Conservation (phyloP, 2,329 filamentous ascomycete species). For the Aspergillus hiratsukae region DNA sequence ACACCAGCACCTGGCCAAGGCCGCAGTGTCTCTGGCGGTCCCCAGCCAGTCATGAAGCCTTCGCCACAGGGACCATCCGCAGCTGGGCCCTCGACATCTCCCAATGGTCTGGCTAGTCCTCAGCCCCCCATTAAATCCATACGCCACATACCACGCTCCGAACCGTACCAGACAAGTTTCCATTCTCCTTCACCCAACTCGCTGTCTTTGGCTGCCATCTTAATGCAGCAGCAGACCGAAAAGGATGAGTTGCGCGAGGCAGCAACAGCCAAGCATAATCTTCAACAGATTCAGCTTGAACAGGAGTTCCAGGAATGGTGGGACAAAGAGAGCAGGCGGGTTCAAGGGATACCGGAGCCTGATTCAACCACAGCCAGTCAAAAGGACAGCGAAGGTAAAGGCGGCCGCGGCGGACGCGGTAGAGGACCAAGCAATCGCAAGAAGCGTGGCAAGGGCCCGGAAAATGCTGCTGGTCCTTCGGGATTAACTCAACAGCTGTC, state of each 20-base stretch:
- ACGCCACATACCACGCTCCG: conserved; percentile 47
- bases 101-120: conserved; percentile 18
- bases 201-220: conserved; percentile 80
- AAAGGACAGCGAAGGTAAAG: conserved; percentile 10
- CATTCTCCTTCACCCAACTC: conserved; percentile 58
- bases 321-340: conserved; percentile 36
- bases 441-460: conserved; percentile 9
- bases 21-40: conserved; percentile 24
- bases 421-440: conserved; percentile 11
- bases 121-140: conserved; percentile 37
- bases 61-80: conserved; percentile 28
- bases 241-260: conserved; percentile 79
- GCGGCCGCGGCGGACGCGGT: conserved; percentile 13
- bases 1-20: conserved; percentile 47
- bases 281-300: conserved; percentile 94
- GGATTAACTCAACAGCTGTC: conserved; percentile 7
- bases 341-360: conserved; percentile 30
- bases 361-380: conserved; percentile 9
- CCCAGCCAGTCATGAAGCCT: conserved; percentile 12
- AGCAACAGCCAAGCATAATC: conserved; percentile 71
- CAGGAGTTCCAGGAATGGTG: conserved; percentile 81
- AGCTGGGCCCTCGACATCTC: conserved; percentile 36
- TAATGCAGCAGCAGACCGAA: conserved; percentile 78
- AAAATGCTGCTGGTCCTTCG: conserved; percentile 2
- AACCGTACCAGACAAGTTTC: conserved; percentile 23